These are phyloP conservation scores for Boeremia exigua DNA, from an alignment of 2,329 filamentous ascomycete genomes.

Conservation along the genomic window DNA sequence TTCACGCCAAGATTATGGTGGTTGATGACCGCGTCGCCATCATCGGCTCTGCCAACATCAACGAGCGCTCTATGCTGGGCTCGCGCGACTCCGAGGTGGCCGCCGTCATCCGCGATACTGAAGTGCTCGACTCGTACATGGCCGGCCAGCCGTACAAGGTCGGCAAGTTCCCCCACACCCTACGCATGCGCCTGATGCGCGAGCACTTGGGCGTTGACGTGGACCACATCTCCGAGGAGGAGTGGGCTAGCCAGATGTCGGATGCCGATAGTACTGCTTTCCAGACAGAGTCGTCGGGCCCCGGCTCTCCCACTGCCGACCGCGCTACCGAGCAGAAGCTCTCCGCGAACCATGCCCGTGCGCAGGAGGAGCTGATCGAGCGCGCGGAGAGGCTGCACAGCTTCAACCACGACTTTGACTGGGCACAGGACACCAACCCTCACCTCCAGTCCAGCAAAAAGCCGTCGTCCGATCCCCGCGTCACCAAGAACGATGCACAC, in stretches of 20 bases:
- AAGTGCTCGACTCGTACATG: slow-evolving; percentile 93
- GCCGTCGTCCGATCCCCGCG: slow-evolving; percentile 62
- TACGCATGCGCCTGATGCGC: slow-evolving; percentile 92
- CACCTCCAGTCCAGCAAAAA: slow-evolving; percentile 63
- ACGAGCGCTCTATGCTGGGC: slow-evolving; percentile 94
- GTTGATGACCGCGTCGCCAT: slow-evolving; percentile 92
- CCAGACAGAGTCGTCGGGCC: slow-evolving; percentile 44
- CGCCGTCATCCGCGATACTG: slow-evolving; percentile 86
- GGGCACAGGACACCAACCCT: slow-evolving; percentile 64
- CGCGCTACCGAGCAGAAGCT: slow-evolving; percentile 49
- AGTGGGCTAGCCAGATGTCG: slow-evolving; percentile 41
- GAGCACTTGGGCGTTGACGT: slow-evolving; percentile 97
- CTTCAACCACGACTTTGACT: slow-evolving; percentile 78
- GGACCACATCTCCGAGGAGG: slow-evolving; percentile 70
- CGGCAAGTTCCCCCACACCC: slow-evolving; percentile 87
- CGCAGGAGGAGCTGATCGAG: slow-evolving; percentile 63
- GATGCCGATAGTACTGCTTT: slow-evolving; percentile 73
- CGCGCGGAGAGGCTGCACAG: slow-evolving; percentile 65
- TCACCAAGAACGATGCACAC: slow-evolving; percentile 68
- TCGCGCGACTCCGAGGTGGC: slow-evolving; percentile 91
- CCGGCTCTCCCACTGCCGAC: slow-evolving; percentile 42
- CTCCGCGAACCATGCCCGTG: slow-evolving; percentile 48
- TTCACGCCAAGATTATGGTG: slow-evolving; percentile 95
- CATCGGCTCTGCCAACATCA: slow-evolving; percentile 98
- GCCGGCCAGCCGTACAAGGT: slow-evolving; percentile 87